Percentiles rank a stretch among this genome's conserved stretches.
Conservation (phyloP, 768 basidiomycete species). For the Tylopilus cervinicoccineus region DNA sequence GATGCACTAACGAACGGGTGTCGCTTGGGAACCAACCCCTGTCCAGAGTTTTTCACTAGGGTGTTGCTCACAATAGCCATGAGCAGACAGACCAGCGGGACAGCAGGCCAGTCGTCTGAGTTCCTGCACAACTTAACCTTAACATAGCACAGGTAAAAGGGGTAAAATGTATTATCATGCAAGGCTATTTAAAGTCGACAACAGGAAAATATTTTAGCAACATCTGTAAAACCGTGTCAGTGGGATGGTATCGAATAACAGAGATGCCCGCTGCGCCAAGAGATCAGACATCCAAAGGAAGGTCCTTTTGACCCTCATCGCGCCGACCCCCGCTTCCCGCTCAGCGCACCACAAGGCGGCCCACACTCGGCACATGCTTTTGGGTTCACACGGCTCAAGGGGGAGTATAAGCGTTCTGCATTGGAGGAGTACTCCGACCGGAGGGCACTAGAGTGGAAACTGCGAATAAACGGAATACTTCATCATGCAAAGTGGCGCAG, state of each 20-base stretch:
- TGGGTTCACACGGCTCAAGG: conserved; percentile 68
- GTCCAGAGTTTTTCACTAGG: not conserved
- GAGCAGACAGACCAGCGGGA: no score
- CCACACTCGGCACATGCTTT: conserved; percentile 57
- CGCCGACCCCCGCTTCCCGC: conserved; percentile 68
- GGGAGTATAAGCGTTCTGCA: conserved; percentile 68
- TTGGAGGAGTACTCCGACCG: conserved; percentile 66
- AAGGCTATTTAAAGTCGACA: not conserved
- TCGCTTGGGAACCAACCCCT: not conserved
- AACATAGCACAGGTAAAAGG: no score
- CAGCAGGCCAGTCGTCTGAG: no score
- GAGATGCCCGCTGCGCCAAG: conserved; percentile 22
- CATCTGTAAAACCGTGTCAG: conserved; percentile 14
- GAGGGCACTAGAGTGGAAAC: conserved; percentile 81
- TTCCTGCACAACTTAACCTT: no score
- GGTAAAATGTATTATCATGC: not conserved
- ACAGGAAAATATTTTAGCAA: not conserved
- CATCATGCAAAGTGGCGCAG: conserved; percentile 41
- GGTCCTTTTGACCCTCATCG: conserved; percentile 66
- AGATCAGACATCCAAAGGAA: conserved; percentile 91
- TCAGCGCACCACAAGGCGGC: conserved; percentile 69
- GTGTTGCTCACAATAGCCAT: not conserved
- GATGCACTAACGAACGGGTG: not conserved
- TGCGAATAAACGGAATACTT: conserved; percentile 75
- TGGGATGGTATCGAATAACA: not conserved